A percentile compares a stretch with the other conserved stretches of the same genome.
phyloP scores from a whole-genome alignment of 805 yeast species.

The Yarrowia osloensis region DNA sequence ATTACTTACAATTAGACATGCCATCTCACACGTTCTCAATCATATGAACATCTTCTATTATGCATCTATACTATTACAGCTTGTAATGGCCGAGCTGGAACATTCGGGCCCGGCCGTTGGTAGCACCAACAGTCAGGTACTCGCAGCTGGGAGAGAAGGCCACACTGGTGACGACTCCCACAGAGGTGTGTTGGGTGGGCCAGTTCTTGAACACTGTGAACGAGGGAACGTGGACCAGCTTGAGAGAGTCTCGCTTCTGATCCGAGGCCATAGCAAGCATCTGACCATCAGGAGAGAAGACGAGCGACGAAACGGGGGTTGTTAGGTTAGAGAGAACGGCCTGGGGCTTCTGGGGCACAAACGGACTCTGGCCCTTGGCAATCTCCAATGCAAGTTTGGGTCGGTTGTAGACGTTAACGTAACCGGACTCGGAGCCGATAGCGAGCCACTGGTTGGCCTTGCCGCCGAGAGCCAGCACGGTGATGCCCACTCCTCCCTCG shows the following conservation, averaged over 20 bases:
- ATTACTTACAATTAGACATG: too few relatives aligned
- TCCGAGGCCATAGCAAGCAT: conserved; percentile 81
- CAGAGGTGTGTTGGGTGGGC: conserved; percentile 97
- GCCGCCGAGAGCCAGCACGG: conserved; percentile 75
- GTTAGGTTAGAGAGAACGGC: conserved; percentile 76
- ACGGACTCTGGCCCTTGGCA: conserved; percentile 41
- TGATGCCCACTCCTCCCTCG: conserved; percentile 80
- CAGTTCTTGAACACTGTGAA: conserved; percentile 88
- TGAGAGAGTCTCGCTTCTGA: conserved; percentile 80
- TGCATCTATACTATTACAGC: conserved; percentile 4
- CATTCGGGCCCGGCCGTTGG: conserved; percentile 83
- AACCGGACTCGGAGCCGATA: conserved; percentile 83
- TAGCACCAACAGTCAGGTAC: conserved; percentile 86
- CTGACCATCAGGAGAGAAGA: conserved; percentile 87
- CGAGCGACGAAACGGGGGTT: conserved; percentile 71
- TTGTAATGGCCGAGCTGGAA: conserved; percentile 83
- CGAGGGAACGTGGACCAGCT: conserved; percentile 83
- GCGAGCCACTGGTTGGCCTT: conserved; percentile 77
- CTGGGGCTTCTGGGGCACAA: conserved; percentile 18
- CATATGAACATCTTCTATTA: neutral
- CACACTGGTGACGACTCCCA: conserved; percentile 86
- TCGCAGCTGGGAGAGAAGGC: conserved; percentile 79
- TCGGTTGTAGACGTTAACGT: conserved; percentile 79
- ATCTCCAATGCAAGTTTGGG: conserved; percentile 35
- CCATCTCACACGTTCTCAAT: too few relatives aligned